Base-by-base conservation (phyloP, 768 basidiomycete genomes). In the Serendipita sp. region DNA sequence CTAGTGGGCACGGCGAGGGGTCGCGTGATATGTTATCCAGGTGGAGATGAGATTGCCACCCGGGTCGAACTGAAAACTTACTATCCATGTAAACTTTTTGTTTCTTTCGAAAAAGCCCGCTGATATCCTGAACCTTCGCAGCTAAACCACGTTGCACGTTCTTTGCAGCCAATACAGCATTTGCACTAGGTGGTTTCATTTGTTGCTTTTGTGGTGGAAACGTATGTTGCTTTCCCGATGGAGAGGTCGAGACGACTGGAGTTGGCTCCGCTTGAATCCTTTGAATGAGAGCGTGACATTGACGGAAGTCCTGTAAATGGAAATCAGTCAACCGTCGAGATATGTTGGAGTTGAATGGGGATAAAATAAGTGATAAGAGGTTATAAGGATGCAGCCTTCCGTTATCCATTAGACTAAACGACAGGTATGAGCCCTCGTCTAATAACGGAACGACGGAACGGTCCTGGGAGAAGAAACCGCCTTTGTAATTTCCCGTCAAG, bases 21-120 rank as follows among this genome's bases (percentile, higher is more conserved):
- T 38, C 38, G 5, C 14, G 14, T 14, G 38, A 5, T 38, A 5
- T 38, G 7, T 5, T 14, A 14, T 38, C 38, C 38, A 5, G 14
- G 38, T 38, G 14, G 38, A 38, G 30, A 28, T 60, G 45, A 63
- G 61, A 28, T 50, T 63, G 20, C 60, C 63, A 11, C 61, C 61
- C 3, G 38, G 14, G 14, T 56, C 61, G 66, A 62, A 44, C 60
- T 41, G 60, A 58, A 62, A 28, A 80, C 94, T 74, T 71, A 95
- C 96, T 94, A 75, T 96, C 88, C 88, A 99, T 88, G 73, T 97
- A 98, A 33, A 95, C 88, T 64, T 91, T 85, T 74, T 99, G 96
- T 76, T 95, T 98, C 79, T 96, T 97, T 65, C 96, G 82, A 71
- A 99, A 97, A 13, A 84, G 78, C 22, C 86, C 87, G 68, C 91